Percentiles rank a stretch among this genome's conserved stretches.
phyloP scores from a whole-genome alignment of 805 yeast species.

The Lipomyces mesembrius region DNA sequence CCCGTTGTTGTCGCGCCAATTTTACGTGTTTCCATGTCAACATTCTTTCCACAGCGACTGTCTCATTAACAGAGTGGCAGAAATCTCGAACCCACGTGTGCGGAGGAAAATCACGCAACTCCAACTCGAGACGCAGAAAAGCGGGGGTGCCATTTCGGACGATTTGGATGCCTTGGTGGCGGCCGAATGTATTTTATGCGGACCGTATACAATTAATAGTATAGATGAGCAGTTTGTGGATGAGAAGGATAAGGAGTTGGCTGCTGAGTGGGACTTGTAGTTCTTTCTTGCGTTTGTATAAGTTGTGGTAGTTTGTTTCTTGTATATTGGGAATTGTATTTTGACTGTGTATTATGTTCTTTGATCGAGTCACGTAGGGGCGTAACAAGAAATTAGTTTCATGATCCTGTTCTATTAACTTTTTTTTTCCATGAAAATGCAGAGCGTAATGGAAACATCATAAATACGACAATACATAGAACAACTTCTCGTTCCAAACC shows the following conservation, averaged over 20 bases:
- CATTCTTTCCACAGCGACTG: conserved; percentile 93
- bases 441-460: neutral
- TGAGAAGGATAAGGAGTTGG: conserved; percentile 35
- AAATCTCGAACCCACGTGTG: conserved; percentile 67
- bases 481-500: neutral
- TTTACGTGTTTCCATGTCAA: conserved; percentile 83
- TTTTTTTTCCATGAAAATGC: neutral
- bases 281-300: neutral
- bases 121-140: conserved; percentile 51
- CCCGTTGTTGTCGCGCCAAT: conserved; percentile 71
- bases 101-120: conserved; percentile 65
- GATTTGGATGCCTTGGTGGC: conserved; percentile 62
- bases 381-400: neutral
- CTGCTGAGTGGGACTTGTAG: conserved; percentile 30
- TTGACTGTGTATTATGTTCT: neutral
- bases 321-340: neutral
- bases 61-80: conserved; percentile 62
- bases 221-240: conserved; percentile 68
- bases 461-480: neutral
- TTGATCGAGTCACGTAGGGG: neutral
- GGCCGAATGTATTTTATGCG: conserved; percentile 74
- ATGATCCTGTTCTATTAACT: neutral
- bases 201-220: conserved; percentile 69
- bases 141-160: conserved; percentile 32
- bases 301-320: neutral